These are phyloP conservation scores for Arabis alpina DNA, from an alignment of 345 rosid genomes.

Conservation along the genomic window DNA sequence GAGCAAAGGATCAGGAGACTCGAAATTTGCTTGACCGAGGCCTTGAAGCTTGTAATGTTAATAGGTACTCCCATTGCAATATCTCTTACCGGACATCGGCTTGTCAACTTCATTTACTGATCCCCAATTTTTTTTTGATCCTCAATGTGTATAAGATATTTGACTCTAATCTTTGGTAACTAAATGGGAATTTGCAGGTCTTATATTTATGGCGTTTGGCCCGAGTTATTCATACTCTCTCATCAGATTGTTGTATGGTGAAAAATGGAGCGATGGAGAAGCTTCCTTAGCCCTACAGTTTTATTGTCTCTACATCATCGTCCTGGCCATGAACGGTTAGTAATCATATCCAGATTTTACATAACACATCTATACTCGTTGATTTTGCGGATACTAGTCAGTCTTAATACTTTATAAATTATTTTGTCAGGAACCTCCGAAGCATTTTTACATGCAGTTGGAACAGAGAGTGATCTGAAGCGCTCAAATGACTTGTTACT, in stretches of 20 bases:
- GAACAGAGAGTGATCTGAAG: constrained; percentile 74
- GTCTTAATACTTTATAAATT: neutral
- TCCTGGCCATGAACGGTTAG: constrained; percentile 84
- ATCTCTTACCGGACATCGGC: constrained; percentile 2
- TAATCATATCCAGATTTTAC: constrained; percentile 24
- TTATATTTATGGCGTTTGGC: constrained; percentile 86
- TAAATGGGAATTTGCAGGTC: constrained; percentile 51
- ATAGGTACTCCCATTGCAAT: constrained; percentile 53
- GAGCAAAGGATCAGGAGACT: constrained; percentile 59
- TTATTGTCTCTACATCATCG: constrained; percentile 80
- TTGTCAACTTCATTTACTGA: constrained; percentile 8
- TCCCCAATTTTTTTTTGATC: constrained; percentile 14
- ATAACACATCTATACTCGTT: neutral
- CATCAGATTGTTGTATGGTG: constrained; percentile 83
- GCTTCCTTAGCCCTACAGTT: constrained; percentile 77
- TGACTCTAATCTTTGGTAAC: constrained; percentile 4
- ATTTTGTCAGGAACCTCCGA: constrained; percentile 84
- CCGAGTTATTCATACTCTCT: constrained; percentile 96
- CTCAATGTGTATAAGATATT: constrained; percentile 12
- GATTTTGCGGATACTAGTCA: neutral
- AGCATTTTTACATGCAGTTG: constrained; percentile 93
- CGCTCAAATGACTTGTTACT: constrained; percentile 80
- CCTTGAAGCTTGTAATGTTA: constrained; percentile 81
- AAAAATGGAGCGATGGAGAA: constrained; percentile 98
- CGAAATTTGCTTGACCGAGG: constrained; percentile 68